Evolutionary conservation across 2,329 filamentous ascomycete genomes (phyloP).

Genomic region (Akanthomyces muscarius): DNA sequence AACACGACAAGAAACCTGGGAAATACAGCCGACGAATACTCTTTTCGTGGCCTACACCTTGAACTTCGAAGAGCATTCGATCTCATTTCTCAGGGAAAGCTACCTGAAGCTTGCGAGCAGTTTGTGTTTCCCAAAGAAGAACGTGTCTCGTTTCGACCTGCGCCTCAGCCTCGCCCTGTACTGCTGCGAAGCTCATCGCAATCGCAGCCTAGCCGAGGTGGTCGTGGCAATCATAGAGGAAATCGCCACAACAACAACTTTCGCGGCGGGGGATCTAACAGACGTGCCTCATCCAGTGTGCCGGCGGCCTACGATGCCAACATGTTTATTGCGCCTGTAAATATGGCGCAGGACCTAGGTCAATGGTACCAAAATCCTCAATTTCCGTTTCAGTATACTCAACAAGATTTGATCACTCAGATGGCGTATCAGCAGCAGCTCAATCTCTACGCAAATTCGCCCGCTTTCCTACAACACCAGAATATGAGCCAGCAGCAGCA

Average conservation of each 20-base stretch:
- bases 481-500: slow-evolving; percentile 27
- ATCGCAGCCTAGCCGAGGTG: slow-evolving; percentile 47
- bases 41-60: slow-evolving; percentile 84
- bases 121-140: slow-evolving; percentile 82
- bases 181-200: slow-evolving; percentile 59
- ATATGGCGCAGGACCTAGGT: slow-evolving; percentile 43
- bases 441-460: slow-evolving; percentile 34
- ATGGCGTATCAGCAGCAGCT: slow-evolving; percentile 39
- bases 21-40: slow-evolving; percentile 93
- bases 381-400: slow-evolving; percentile 39
- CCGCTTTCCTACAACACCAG: slow-evolving; percentile 35
- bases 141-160: slow-evolving; percentile 55
- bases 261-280: slow-evolving; percentile 40
- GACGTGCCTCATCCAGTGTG: slow-evolving; percentile 51
- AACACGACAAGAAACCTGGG: slow-evolving; percentile 85
- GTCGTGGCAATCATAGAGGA: slow-evolving; percentile 47
- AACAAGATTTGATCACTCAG: slow-evolving; percentile 39
- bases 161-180: slow-evolving; percentile 51
- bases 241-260: slow-evolving; percentile 44
- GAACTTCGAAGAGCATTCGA: slow-evolving; percentile 89
- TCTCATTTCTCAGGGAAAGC: slow-evolving; percentile 69
- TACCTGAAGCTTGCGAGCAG: slow-evolving; percentile 81
- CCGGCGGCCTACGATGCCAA: slow-evolving; percentile 44
- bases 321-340: slow-evolving; percentile 42
- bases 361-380: slow-evolving; percentile 45